Base-by-base conservation (phyloP, 768 basidiomycete species). In the Phlebiopsis flavidoalba region DNA sequence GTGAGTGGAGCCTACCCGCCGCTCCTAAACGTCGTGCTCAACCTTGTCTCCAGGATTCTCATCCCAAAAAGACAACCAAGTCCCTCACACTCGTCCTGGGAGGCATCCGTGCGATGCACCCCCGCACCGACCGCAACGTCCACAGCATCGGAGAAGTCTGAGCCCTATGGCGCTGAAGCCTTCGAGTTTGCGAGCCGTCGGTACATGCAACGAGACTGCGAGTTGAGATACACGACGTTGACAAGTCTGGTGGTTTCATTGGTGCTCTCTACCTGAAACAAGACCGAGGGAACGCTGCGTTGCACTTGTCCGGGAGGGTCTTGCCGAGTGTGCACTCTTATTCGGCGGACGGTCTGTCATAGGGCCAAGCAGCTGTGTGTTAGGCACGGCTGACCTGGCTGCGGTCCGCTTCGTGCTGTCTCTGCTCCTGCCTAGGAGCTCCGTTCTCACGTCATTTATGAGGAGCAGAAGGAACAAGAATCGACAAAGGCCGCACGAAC, bases 191-290 rank as follows among this genome's bases (percentile, higher is more conserved):
- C 93, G 2, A 82, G 83, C 8, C 83, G 85, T 47, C 82, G 83
- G 62, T 95, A 88, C 71, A 88, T 98, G 88, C 96, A 99, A 72
- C 85, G 96, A 31, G 96, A 99, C 68, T 87, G 93, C 6, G 96
- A 99, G 72, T 87, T 61, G 90, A 93, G 66, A 87, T 98, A 50
- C 93, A 96, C 60, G 82, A 83, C 15, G 84, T 88, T 15, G 96
- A 99, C 77, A 98, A 97, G 74, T 88, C 89, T 4, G 96, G 96
- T 43, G 97, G 97, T 3, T 98, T 96, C 74, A 95, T 98, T 64
- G 95, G 95, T 14, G 75, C 88, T 1, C 79, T 98, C 58, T 95
- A 88, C 72, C 59, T 90, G 65, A 89, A 90, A 73, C 96, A 93
- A 71, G 85, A 80, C 1, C 26, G 26, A 31, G 89, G 92, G 65